Evolutionary conservation across 2,329 filamentous ascomycete species (phyloP), one percentile per base, ranked within the genome.

Genomic region (Talaromyces atroroseus): DNA sequence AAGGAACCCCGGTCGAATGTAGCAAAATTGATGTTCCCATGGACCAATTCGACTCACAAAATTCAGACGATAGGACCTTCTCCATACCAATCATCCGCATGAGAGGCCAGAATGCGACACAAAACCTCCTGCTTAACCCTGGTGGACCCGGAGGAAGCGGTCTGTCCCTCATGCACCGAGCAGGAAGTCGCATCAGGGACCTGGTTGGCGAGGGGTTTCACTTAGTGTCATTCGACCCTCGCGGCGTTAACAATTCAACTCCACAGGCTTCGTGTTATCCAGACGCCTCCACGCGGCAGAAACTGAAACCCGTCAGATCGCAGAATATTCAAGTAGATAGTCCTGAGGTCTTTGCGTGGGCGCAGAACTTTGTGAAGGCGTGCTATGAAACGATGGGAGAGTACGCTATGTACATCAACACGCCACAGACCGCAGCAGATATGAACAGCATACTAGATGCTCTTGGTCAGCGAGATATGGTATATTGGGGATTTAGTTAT

Each of bases 371-470:
- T 49, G 76, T 69, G 3, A 66, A 64, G 11, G 72, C 74, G 0
- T 80, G 78, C 49, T 58, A 62, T 4, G 76, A 80, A 11, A 76
- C 66, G 1, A 76, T 74, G 70, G 76, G 75, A 0, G 75, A 77
- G 49, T 65, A 78, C 58, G 75, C 71, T 2, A 60, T 60, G 7
- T 78, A 79, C 58, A 65, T 79, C 57, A 79, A 80, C 56, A 80
- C 78, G 0, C 77, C 77, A 0, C 77, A 80, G 62, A 77, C 76
- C 0, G 78, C 76, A 10, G 75, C 78, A 32, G 78, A 81, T 58
- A 80, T 80, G 76, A 78, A 79, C 59, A 73, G 66, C 12, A 79
- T 80, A 26, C 65, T 80, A 1, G 74, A 79, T 50, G 76, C 71
- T 0, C 60, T 76, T 7, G 72, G 73, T 1, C 72, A 76, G 58